Evolutionary conservation across 306 rosid genomes (phyloP).

Genomic region (Rubus parviflorus): DNA sequence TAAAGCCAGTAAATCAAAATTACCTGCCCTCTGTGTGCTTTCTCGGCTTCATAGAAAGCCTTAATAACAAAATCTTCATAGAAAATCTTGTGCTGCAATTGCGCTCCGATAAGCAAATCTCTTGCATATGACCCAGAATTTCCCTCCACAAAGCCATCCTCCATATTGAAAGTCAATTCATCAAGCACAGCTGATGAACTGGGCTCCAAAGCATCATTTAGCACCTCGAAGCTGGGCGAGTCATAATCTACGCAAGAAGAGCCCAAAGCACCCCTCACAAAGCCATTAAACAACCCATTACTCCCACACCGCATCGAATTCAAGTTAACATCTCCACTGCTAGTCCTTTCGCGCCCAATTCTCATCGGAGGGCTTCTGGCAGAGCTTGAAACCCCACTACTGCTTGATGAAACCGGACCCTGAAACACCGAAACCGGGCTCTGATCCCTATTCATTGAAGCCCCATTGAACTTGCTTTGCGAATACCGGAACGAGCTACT

Average conservation of each 20-base stretch:
- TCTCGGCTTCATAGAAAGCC: slow-evolving; percentile 94
- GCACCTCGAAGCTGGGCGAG: slow-evolving; percentile 39
- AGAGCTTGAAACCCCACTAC: slow-evolving; percentile 46
- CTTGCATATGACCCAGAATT: slow-evolving; percentile 65
- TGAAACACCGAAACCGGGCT: slow-evolving; percentile 93
- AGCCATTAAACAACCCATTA: slow-evolving; percentile 69
- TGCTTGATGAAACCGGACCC: slow-evolving; percentile 75
- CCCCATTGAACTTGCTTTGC: slow-evolving; percentile 54
- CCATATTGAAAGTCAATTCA: slow-evolving; percentile 80
- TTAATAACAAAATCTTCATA: slow-evolving; percentile 75
- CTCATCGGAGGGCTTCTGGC: slow-evolving; percentile 47
- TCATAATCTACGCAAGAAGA: slow-evolving; percentile 77
- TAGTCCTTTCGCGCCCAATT: slow-evolving; percentile 39
- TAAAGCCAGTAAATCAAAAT: slow-evolving; percentile 2
- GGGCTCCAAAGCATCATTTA: slow-evolving; percentile 36
- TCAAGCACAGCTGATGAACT: slow-evolving; percentile 47
- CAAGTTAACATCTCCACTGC: slow-evolving; percentile 35
- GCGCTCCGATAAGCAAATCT: slow-evolving; percentile 79
- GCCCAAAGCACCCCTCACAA: slow-evolving; percentile 79
- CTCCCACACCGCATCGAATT: slow-evolving; percentile 44
- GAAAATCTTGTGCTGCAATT: slow-evolving; percentile 74
- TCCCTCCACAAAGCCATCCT: slow-evolving; percentile 58
- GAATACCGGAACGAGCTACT: slow-evolving; percentile 74
- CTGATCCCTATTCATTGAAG: slow-evolving; percentile 66
- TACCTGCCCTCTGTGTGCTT: slow-evolving; percentile 97